Base-by-base conservation (phyloP, 2,329 filamentous ascomycete species). In the Alternaria brassicicola region DNA sequence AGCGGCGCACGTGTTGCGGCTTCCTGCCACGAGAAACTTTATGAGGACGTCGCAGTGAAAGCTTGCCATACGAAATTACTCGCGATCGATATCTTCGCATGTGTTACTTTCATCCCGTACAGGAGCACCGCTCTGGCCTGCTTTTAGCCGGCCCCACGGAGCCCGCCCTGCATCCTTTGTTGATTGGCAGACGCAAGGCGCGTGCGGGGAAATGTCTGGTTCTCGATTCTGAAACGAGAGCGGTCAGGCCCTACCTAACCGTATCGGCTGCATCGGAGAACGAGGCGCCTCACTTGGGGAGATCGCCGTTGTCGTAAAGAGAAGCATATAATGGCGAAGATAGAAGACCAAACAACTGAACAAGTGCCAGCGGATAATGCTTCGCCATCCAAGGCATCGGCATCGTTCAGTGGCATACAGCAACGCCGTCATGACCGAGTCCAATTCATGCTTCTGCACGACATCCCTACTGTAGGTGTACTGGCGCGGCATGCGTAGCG, bases 151-250 rank as follows among this genome's bases (percentile, higher is more conserved):
- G 52, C 42, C 21, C 51, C 19, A 49, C 38, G 43, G 13, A 58
- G 30, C n/a, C 51, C 36, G 48, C 43, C 13, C 38, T 45, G 19
- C 30, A 26, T 8, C 31, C 38, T 4, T 49, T 55, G 38, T n/a
- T 55, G 51, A 48, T 55, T 55, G 55, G 56, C 39, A 35, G 31
- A 46, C 51, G 52, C 52, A 55, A 28, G 46, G 45, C 4, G 19
- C 51, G 55, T 58, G 55, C 55, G 55, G 55, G 55, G 55, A 58
- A 58, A 58, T 55, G 55, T 43, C 55, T 58, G 43, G 43, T 31
- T 46, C 45, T 49, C 26, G 19, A 55, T 45, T 48, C 52, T 59
- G 56, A 59, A 59, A 59, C 56, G 45, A 43, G 51, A 45, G 43
- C 51, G 51, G 55, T 55, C 51, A 55, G 51, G 43, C 51, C 23